Evolutionary conservation across 345 rosid species (phyloP).

Genomic region (Mangifera indica): DNA sequence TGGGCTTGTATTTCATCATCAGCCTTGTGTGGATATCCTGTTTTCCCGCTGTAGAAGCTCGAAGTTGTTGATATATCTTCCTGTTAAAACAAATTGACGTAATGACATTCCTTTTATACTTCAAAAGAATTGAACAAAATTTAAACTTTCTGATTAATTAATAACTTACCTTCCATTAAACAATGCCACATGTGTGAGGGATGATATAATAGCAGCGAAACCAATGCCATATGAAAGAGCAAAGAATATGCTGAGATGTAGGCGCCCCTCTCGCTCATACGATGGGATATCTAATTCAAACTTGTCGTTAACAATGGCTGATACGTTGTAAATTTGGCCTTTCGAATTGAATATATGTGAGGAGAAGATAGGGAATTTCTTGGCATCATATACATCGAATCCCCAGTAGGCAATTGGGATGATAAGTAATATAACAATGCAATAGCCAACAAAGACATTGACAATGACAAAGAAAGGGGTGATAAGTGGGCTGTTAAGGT

Average conservation of each 20-base stretch:
- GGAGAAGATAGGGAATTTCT: conserved; percentile 54
- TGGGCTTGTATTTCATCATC: conserved; percentile 57
- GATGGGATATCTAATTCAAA: conserved; percentile 43
- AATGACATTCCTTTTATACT: too few species aligned
- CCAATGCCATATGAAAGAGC: conserved; percentile 59
- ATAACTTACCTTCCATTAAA: conserved; percentile 62
- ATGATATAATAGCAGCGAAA: conserved; percentile 51
- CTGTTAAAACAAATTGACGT: conserved; percentile 24
- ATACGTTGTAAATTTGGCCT: conserved; percentile 44
- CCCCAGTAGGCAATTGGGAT: conserved; percentile 49
- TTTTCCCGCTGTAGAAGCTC: conserved; percentile 45
- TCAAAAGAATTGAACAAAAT: too few species aligned
- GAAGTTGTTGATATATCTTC: conserved; percentile 44
- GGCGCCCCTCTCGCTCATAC: conserved; percentile 42
- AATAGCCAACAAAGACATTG: conserved; percentile 46
- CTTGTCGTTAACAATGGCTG: conserved; percentile 49
- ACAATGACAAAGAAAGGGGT: conserved; percentile 53
- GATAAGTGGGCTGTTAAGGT: conserved; percentile 58
- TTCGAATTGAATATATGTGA: conserved; percentile 42
- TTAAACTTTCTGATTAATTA: background rate
- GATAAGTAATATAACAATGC: conserved; percentile 32
- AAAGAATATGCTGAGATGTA: conserved; percentile 51
- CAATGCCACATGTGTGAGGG: conserved; percentile 51
- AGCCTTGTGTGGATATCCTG: conserved; percentile 59
- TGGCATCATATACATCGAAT: conserved; percentile 36